Percentiles rank a stretch among this genome's conserved stretches.
Conservation (phyloP, 2,329 filamentous ascomycete genomes). For the Aureobasidium lini region DNA sequence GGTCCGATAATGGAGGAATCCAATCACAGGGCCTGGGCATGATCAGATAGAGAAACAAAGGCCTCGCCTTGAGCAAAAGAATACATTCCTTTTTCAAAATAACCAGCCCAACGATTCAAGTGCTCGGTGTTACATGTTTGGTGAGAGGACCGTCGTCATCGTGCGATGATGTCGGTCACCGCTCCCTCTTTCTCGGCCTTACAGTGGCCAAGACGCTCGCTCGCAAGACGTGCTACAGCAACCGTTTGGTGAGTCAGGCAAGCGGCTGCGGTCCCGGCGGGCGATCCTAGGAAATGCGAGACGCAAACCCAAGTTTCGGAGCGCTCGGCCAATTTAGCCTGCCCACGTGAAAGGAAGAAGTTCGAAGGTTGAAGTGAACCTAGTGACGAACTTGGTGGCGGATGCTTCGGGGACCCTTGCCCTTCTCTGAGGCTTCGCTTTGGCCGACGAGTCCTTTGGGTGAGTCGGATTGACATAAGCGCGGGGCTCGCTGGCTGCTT, state of each 20-base stretch:
- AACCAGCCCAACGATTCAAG: background rate
- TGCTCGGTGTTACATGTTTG: background rate
- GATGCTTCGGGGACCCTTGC: background rate
- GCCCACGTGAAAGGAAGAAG: slow-evolving; percentile 11
- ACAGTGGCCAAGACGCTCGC: background rate
- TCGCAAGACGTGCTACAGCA: background rate
- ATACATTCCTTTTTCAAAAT: background rate
- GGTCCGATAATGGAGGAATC: background rate
- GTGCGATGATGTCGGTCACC: slow-evolving; percentile 11
- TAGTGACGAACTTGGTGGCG: slow-evolving; percentile 5
- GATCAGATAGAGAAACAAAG: background rate
- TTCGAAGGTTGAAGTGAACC: background rate
- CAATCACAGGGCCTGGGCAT: background rate
- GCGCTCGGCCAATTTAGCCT: slow-evolving; percentile 9
- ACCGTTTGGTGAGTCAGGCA: slow-evolving; percentile 10
- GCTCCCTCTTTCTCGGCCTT: slow-evolving; percentile 2
- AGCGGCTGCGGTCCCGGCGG: slow-evolving; percentile 5
- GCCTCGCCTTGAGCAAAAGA: background rate
- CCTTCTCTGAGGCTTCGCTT: background rate
- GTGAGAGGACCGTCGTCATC: background rate
- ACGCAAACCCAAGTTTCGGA: slow-evolving; percentile 7
- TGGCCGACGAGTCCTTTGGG: background rate
- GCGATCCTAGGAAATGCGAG: slow-evolving; percentile 7
- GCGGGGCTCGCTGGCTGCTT: slow-evolving; percentile 8
- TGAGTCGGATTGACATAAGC: slow-evolving; percentile 9